A percentile compares a stretch with the other conserved stretches of the same genome.
phyloP scores from a whole-genome alignment of 1,139 yeast species.

The Arxiozyma bovina region DNA sequence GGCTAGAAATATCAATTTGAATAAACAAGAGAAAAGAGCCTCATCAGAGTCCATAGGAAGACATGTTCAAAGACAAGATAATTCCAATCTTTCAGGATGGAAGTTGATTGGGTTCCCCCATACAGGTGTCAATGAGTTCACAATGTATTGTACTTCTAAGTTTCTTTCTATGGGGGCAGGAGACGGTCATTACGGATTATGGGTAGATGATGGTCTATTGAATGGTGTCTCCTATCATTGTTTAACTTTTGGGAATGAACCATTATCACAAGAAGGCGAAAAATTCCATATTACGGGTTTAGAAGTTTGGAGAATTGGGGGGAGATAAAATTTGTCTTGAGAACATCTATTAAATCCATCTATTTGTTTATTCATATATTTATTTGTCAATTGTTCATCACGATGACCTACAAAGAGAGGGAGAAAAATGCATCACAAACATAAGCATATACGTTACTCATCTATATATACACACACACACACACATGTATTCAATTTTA shows the following conservation, averaged over 20 bases:
- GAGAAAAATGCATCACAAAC: background rate
- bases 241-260: slow-evolving; percentile 85
- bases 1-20: slow-evolving; percentile 20
- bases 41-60: slow-evolving; percentile 4
- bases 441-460: too few relatives aligned
- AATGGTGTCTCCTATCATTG: slow-evolving; percentile 73
- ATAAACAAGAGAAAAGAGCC: slow-evolving; percentile 8
- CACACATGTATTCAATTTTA: too few relatives aligned
- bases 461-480: too few relatives aligned
- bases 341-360: background rate
- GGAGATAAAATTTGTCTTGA: background rate
- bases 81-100: slow-evolving; percentile 19
- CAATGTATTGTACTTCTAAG: slow-evolving; percentile 69
- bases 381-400: too few relatives aligned
- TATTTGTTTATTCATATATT: too few relatives aligned
- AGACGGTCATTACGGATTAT: slow-evolving; percentile 84
- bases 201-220: slow-evolving; percentile 68
- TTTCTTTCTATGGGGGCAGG: slow-evolving; percentile 89
- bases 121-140: slow-evolving; percentile 81
- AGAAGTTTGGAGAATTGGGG: slow-evolving; percentile 78
- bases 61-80: slow-evolving; percentile 11
- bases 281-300: slow-evolving; percentile 68
- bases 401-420: background rate
- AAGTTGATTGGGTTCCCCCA: slow-evolving; percentile 77
- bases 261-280: slow-evolving; percentile 49